phyloP scores from a whole-genome alignment of 345 rosid species.

The Citrus reticulata region DNA sequence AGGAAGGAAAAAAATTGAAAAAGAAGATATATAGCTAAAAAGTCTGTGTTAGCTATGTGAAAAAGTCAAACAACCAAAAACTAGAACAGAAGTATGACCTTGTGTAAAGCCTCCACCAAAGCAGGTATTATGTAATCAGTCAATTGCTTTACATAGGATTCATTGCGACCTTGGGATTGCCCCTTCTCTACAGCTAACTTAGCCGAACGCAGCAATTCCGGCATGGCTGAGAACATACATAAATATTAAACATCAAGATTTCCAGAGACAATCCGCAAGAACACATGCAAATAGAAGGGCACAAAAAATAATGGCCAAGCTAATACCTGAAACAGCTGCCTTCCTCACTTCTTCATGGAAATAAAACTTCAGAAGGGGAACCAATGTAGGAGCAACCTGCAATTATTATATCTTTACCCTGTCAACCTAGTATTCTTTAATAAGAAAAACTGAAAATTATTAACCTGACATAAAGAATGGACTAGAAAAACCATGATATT shows the following conservation, averaged over 20 bases:
- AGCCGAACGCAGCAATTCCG: slow-evolving; percentile 61
- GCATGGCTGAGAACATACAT: slow-evolving; percentile 48
- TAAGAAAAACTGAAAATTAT: background rate
- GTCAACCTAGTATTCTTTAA: background rate
- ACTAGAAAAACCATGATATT: background rate
- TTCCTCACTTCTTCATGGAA: slow-evolving; percentile 78
- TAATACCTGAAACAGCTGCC: slow-evolving; percentile 75
- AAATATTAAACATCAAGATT: background rate
- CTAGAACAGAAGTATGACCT: slow-evolving; percentile 33
- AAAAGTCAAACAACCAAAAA: background rate
- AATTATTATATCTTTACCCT: background rate
- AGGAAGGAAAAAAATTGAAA: background rate
- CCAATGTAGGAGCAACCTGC: slow-evolving; percentile 66
- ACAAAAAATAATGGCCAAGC: slow-evolving; percentile 9
- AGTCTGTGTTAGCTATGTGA: background rate
- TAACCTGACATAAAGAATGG: slow-evolving; percentile 1
- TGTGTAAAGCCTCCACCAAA: slow-evolving; percentile 64
- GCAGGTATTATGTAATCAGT: slow-evolving; percentile 63
- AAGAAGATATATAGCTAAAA: background rate
- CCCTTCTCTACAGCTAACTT: slow-evolving; percentile 69
- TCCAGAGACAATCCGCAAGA: background rate
- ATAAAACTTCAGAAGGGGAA: slow-evolving; percentile 71
- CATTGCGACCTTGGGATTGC: slow-evolving; percentile 53
- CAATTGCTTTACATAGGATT: slow-evolving; percentile 57
- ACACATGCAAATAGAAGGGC: background rate